Conservation (phyloP, 2,329 filamentous ascomycete genomes). For the Pseudogymnoascus sp. region DNA sequence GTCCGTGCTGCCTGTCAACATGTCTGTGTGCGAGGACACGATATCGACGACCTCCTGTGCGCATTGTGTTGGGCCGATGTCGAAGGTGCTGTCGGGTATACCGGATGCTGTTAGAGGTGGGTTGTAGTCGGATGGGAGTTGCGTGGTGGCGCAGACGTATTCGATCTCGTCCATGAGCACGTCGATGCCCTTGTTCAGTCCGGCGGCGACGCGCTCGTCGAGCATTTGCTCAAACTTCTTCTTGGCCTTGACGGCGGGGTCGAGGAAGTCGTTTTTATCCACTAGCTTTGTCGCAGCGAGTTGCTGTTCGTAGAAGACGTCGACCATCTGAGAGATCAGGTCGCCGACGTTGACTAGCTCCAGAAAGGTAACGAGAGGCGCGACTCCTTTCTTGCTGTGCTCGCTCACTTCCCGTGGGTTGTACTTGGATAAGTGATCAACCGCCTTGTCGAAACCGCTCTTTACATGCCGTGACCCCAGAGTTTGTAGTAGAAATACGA, state of each 20-base stretch:
- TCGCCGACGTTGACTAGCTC: conserved; percentile 98
- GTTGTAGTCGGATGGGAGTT: conserved; percentile 84
- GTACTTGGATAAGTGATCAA: conserved; percentile 83
- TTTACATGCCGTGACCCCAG: conserved; percentile 82
- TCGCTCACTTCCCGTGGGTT: conserved; percentile 76
- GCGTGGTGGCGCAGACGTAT: conserved; percentile 82
- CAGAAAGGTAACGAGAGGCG: conserved; percentile 88
- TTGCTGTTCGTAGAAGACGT: conserved; percentile 97
- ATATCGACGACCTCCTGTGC: conserved; percentile 75
- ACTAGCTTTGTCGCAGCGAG: conserved; percentile 72
- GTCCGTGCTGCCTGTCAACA: conserved; percentile 90
- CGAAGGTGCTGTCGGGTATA: conserved; percentile 30
- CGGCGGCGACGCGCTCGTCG: conserved; percentile 90
- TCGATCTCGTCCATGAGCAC: conserved; percentile 98
- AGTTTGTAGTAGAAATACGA: conserved; percentile 73
- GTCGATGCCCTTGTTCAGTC: conserved; percentile 94
- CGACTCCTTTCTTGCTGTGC: conserved; percentile 62
- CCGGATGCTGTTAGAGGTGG: conserved; percentile 42
- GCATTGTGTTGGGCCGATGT: conserved; percentile 68
- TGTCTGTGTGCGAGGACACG: conserved; percentile 78
- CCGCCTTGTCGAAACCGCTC: conserved; percentile 86
- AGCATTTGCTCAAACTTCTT: conserved; percentile 99
- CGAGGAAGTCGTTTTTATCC: conserved; percentile 89
- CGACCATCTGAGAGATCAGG: conserved; percentile 96
- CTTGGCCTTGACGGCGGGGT: conserved; percentile 86